Evolutionary conservation across 2,329 filamentous ascomycete genomes (phyloP), one percentile per base, ranked within the genome.

Genomic region (Pseudogymnoascus sp.): DNA sequence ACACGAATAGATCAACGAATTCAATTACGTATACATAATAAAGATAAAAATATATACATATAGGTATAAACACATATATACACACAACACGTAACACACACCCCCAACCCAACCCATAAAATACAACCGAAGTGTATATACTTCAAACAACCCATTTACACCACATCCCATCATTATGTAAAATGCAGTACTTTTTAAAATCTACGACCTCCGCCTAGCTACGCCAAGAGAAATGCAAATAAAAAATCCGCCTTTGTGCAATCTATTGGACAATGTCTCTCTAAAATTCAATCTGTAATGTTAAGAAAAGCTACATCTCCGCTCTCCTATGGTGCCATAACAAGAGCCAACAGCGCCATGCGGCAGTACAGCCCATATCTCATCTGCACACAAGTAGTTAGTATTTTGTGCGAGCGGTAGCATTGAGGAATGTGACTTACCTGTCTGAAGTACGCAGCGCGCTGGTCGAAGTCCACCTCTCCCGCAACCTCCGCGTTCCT

Each of bases 381-480:
- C 93, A 97, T 97, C 92, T 97, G 71, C 63, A 65, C 21, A 15
- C 63, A 58, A 68, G 66, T 35, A 62, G 44, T 36, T 25, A 27
- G 12, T 27, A 60, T 61, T 39, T 59, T 21, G 31, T 60, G 61
- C 42, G 62, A 7, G 39, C n/a, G 17, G 41, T 17, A 39, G 51
- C 58, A 27, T 58, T 42, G 17, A 31, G 35, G 39, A 60, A 17
- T 60, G 38, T 61, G 65, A 83, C 90, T 86, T 79, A 96, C 93
- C 89, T 99, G 94, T 89, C 94, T 87, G 79, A 99, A 99, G 80
- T 99, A 99, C 62, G 94, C 93, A 63, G 94, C 94, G 70, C 94
- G 81, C 74, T 95, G 91, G 79, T 99, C 94, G 78, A 95, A 96
- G 77, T 99, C 94, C 58, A 99, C 92, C 80, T 99, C 94, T 77